Conservation (phyloP, 169 alveolate species). For the Haemoproteus tartakovskyi region DNA sequence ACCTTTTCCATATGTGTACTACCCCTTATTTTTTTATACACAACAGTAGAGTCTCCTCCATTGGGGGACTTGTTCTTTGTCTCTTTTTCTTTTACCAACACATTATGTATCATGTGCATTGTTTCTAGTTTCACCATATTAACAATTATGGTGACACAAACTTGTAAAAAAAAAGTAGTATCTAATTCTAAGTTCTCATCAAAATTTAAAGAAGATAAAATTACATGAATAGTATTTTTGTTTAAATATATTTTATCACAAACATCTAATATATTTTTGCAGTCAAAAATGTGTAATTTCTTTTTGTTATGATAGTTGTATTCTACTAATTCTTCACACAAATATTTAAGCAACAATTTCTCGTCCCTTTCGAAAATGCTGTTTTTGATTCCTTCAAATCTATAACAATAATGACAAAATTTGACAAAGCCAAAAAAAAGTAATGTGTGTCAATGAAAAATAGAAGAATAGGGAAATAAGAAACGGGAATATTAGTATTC, state of each 20-base stretch:
- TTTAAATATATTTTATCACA: slow-evolving; percentile 46
- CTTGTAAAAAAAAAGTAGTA: slow-evolving; percentile 12
- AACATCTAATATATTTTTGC: slow-evolving; percentile 40
- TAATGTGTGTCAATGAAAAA: too few relatives aligned
- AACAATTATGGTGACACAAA: slow-evolving; percentile 36
- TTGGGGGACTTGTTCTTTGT: slow-evolving; percentile 24
- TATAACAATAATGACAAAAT: background rate
- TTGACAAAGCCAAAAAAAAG: background rate
- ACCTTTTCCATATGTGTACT: slow-evolving; percentile 3
- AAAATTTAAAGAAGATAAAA: slow-evolving; percentile 34
- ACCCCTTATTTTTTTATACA: slow-evolving; percentile 6
- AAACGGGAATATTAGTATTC: too few relatives aligned
- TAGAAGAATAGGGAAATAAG: background rate
- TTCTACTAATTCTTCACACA: slow-evolving; percentile 44
- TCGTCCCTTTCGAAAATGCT: slow-evolving; percentile 49
- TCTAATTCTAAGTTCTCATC: slow-evolving; percentile 44
- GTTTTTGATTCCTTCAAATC: slow-evolving; percentile 55
- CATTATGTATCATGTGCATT: slow-evolving; percentile 51
- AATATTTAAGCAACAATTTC: slow-evolving; percentile 23
- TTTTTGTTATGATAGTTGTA: slow-evolving; percentile 26
- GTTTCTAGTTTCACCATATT: slow-evolving; percentile 27
- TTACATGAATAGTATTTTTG: slow-evolving; percentile 45
- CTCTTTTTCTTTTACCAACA: slow-evolving; percentile 29
- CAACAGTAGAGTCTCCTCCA: background rate
- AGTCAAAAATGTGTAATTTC: slow-evolving; percentile 55